phyloP scores from a whole-genome alignment of 805 yeast species.

The Candida palmyrensis region DNA sequence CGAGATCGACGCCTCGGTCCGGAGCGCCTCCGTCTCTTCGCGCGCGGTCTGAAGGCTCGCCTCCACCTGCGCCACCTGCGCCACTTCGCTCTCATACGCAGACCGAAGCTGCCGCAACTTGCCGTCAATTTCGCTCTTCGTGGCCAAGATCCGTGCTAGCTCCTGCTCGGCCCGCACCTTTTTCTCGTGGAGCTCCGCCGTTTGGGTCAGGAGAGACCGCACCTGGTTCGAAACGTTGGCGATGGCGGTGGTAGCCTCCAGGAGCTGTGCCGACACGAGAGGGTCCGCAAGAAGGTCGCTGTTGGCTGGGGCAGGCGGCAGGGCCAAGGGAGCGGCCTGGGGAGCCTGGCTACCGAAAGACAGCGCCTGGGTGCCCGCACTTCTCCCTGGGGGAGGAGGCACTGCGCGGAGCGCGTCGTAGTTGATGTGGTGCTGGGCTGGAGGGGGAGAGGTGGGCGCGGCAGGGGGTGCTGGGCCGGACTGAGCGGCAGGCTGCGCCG shows the following conservation, averaged over 20 bases:
- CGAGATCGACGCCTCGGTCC: constrained; percentile 66
- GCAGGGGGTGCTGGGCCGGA: constrained; percentile 15
- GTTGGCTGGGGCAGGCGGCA: constrained; percentile 12
- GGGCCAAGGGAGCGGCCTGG: constrained; percentile 3
- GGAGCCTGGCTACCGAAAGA: constrained; percentile 7
- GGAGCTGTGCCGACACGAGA: constrained; percentile 60
- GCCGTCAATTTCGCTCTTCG: constrained; percentile 68
- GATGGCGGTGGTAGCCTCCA: constrained; percentile 77
- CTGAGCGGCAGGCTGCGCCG: constrained; percentile 25
- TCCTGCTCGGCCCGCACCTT: constrained; percentile 74
- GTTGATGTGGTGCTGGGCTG: constrained; percentile 26
- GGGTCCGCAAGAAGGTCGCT: constrained; percentile 51
- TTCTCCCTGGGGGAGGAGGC: constrained; percentile 37
- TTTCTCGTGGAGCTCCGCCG: constrained; percentile 63
- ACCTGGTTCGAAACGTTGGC: constrained; percentile 86
- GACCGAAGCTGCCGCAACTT: constrained; percentile 62
- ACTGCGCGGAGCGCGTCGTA: constrained; percentile 48
- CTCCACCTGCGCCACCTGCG: constrained; percentile 71
- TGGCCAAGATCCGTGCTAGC: constrained; percentile 56
- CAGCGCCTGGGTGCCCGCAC: constrained; percentile 12
- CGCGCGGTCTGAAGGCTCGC: constrained; percentile 51
- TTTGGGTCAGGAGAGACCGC: constrained; percentile 70
- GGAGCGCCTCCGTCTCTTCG: constrained; percentile 62
- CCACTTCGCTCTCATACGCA: constrained; percentile 73
- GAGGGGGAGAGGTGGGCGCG: constrained; percentile 7